A percentile compares a stretch with the other conserved stretches of the same genome.
Conservation (phyloP, 768 basidiomycete genomes). For the Boletus patriciae region DNA sequence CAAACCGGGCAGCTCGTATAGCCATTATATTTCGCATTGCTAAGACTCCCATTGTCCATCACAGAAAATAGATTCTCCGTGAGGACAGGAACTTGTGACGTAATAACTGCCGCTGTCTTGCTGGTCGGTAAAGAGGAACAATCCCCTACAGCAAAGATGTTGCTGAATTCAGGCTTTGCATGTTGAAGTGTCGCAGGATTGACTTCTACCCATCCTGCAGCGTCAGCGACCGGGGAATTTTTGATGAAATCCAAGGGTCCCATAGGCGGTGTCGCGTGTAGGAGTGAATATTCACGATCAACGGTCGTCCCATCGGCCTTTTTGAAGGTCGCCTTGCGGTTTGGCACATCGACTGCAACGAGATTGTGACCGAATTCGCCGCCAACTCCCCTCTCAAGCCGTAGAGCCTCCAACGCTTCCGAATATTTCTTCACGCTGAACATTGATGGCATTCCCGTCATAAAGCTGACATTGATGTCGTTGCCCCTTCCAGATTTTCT, state of each 20-base stretch:
- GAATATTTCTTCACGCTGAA: conserved; percentile 97
- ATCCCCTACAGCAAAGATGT: conserved; percentile 92
- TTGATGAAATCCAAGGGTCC: conserved; percentile 83
- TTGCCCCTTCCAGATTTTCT: conserved; percentile 56
- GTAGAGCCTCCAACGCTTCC: conserved; percentile 76
- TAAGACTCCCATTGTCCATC: conserved; percentile 69
- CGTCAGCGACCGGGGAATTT: conserved; percentile 73
- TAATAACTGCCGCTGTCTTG: conserved; percentile 95
- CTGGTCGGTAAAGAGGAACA: conserved; percentile 89
- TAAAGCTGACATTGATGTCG: conserved; percentile 70
- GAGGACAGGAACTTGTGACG: conserved; percentile 86
- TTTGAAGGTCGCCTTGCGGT: conserved; percentile 83
- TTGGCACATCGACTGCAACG: conserved; percentile 64
- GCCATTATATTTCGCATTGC: conserved; percentile 77
- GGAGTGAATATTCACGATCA: conserved; percentile 73
- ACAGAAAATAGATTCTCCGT: conserved; percentile 83
- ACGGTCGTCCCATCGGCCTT: conserved; percentile 66
- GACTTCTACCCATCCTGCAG: conserved; percentile 87
- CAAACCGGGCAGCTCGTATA: conserved; percentile 86
- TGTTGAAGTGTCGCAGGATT: conserved; percentile 80
- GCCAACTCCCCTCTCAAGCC: conserved; percentile 76
- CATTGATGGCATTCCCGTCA: conserved; percentile 93
- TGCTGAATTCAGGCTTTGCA: conserved; percentile 72
- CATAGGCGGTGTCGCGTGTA: conserved; percentile 93
- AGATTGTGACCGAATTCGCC: conserved; percentile 84